Conservation (phyloP, 2,329 filamentous ascomycete genomes). For the Aspergillus fischeri region DNA sequence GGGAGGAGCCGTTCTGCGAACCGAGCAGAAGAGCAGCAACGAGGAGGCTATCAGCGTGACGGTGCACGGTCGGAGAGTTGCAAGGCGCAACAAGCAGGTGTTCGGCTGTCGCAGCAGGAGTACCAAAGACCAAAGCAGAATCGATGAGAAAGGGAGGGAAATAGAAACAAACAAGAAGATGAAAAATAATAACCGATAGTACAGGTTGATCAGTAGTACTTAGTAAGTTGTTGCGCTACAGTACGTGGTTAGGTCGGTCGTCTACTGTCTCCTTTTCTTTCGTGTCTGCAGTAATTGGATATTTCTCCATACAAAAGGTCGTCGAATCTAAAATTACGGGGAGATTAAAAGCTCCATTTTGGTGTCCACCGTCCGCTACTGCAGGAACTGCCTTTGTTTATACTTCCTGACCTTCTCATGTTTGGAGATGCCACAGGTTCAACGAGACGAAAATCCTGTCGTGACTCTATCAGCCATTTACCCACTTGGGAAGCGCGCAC, state of each 20-base stretch:
- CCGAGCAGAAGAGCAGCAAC: not conserved
- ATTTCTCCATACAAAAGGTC: constrained; percentile 10
- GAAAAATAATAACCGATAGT: constrained; percentile 2
- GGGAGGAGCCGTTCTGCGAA: not conserved
- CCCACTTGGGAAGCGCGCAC: not conserved
- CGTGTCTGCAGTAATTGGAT: not conserved
- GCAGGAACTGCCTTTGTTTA: not conserved
- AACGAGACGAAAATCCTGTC: not conserved
- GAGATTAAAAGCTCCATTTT: not conserved
- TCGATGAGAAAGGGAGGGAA: not conserved
- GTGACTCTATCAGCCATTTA: not conserved
- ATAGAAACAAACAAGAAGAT: not conserved
- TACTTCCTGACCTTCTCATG: not conserved
- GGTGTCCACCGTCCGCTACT: not conserved
- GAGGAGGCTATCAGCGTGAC: not conserved
- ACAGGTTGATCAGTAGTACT: constrained; percentile 8
- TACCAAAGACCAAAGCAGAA: not conserved
- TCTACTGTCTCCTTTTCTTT: not conserved
- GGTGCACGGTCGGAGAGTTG: not conserved
- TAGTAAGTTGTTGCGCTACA: not conserved
- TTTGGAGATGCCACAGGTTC: not conserved
- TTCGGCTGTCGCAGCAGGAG: constrained; percentile 3
- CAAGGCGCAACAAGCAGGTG: not conserved
- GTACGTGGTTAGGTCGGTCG: not conserved
- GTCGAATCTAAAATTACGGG: constrained; percentile 1